Evolutionary conservation across 345 rosid species (phyloP).

Genomic region (Laguncularia racemosa): DNA sequence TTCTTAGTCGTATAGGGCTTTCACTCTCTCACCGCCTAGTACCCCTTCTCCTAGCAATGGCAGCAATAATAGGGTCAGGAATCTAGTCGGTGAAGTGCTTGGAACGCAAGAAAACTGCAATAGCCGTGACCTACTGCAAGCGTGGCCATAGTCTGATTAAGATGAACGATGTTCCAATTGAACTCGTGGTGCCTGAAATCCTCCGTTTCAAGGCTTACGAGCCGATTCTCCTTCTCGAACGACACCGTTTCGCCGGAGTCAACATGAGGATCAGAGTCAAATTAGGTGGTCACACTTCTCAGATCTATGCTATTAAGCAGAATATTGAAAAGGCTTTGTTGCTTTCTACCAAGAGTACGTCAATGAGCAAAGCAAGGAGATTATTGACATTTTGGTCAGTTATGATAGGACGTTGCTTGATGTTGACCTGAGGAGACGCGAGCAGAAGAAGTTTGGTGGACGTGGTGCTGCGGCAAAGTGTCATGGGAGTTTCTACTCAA

Average conservation of each 20-base stretch:
- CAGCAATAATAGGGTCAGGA: constrained; percentile 11
- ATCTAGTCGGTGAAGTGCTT: constrained; percentile 62
- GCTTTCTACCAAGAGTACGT: constrained; percentile 80
- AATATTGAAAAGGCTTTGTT: constrained; percentile 85
- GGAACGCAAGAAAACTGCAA: constrained; percentile 79
- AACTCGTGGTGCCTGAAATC: constrained; percentile 69
- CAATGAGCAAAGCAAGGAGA: constrained; percentile 87
- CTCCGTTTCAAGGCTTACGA: no score
- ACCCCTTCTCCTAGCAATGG: constrained; percentile 1
- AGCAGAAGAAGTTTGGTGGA: constrained; percentile 97
- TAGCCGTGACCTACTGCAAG: constrained; percentile 77
- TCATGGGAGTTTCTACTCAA: constrained; percentile 89
- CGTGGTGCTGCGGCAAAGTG: constrained; percentile 88
- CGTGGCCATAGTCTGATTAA: constrained; percentile 64
- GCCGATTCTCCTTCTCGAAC: constrained; percentile 67
- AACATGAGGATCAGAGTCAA: constrained; percentile 69
- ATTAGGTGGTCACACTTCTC: constrained; percentile 66
- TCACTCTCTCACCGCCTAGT: not conserved
- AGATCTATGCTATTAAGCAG: constrained; percentile 87
- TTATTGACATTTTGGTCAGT: constrained; percentile 62
- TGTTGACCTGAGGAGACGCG: constrained; percentile 86
- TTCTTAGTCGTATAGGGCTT: no score
- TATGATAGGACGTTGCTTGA: constrained; percentile 75
- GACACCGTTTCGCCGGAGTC: constrained; percentile 61
- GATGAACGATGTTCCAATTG: constrained; percentile 77